Percentiles rank a stretch among this genome's conserved stretches.
Conservation (phyloP, 2,329 filamentous ascomycete species). For the Colletotrichum somersetense region DNA sequence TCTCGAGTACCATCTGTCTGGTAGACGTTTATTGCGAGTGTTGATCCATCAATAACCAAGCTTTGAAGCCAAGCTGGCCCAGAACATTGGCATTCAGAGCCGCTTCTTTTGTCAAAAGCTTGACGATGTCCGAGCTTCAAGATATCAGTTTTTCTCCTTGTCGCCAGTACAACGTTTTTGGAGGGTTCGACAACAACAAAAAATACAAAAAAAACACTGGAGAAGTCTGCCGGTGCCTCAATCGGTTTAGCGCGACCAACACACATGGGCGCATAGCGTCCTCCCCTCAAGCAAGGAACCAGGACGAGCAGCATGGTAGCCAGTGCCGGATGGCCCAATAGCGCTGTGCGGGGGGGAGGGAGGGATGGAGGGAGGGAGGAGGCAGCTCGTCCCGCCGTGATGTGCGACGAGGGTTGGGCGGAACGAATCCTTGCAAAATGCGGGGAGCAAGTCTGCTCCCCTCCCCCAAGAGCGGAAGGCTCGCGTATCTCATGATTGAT, state of each 20-base stretch:
- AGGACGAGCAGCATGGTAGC: conserved; percentile 25
- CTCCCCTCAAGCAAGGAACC: conserved; percentile 27
- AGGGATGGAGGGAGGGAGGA: background rate
- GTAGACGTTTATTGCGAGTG: conserved; percentile 18
- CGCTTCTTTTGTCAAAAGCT: conserved; percentile 49
- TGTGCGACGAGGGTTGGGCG: conserved; percentile 25
- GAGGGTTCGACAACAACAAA: background rate
- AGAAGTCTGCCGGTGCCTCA: background rate
- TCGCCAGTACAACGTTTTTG: background rate
- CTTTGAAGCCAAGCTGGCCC: conserved; percentile 28
- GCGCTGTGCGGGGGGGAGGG: conserved; percentile 26
- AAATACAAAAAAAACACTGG: too few species aligned
- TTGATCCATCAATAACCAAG: conserved; percentile 36
- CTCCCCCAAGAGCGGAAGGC: background rate
- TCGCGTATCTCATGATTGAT: conserved; percentile 24
- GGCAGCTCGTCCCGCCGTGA: conserved; percentile 31
- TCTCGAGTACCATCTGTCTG: conserved; percentile 10
- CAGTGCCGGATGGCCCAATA: conserved; percentile 29
- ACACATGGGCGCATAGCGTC: conserved; percentile 9
- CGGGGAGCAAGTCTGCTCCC: conserved; percentile 19
- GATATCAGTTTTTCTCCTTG: too few species aligned
- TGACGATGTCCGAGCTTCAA: background rate
- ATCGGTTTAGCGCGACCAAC: conserved; percentile 6
- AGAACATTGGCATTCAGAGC: conserved; percentile 46
- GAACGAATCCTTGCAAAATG: conserved; percentile 29